Conservation (phyloP, 2,329 filamentous ascomycete species). For the Remersonia thermophila region DNA sequence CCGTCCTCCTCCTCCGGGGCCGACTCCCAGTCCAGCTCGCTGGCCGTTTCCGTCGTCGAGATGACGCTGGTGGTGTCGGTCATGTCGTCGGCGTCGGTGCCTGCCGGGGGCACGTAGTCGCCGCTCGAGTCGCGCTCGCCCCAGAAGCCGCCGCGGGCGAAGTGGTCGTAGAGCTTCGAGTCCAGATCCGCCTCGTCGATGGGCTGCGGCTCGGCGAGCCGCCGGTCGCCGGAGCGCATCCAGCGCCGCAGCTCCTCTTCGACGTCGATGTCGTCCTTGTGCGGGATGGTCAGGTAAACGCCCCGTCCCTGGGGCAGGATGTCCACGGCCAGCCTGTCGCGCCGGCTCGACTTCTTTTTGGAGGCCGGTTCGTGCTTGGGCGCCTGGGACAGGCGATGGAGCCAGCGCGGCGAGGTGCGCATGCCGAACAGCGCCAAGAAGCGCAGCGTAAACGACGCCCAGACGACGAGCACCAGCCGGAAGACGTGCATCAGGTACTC, state of each 20-base stretch:
- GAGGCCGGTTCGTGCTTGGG: slow-evolving; percentile 19
- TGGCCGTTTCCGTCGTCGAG: slow-evolving; percentile 38
- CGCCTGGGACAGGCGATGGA: slow-evolving; percentile 38
- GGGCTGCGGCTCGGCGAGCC: slow-evolving; percentile 6
- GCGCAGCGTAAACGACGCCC: slow-evolving; percentile 41
- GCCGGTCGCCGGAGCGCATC: slow-evolving; percentile 30
- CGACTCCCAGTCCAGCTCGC: slow-evolving; percentile 27
- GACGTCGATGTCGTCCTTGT: slow-evolving; percentile 59
- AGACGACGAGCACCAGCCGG: slow-evolving; percentile 47
- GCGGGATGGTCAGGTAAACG: slow-evolving; percentile 30
- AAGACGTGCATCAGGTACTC: slow-evolving; percentile 69
- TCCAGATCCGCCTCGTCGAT: slow-evolving; percentile 56
- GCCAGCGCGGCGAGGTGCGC: slow-evolving; percentile 49
- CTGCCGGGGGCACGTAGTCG: slow-evolving; percentile 52
- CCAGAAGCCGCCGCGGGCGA: slow-evolving; percentile 74
- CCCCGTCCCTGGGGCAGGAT: slow-evolving; percentile 11
- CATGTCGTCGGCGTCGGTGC: slow-evolving; percentile 42
- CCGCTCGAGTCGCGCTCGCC: slow-evolving; percentile 70
- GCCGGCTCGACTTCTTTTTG: slow-evolving; percentile 8
- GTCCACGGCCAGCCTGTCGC: slow-evolving; percentile 28
- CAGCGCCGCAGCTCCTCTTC: slow-evolving; percentile 64
- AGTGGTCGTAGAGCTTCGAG: slow-evolving; percentile 68
- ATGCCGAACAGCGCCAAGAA: slow-evolving; percentile 49
- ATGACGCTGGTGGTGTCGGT: slow-evolving; percentile 64
- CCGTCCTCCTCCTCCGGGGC: slow-evolving; percentile 27